Evolutionary conservation across 2,329 filamentous ascomycete genomes (phyloP).

Genomic region (Phymatotrichopsis omnivora): DNA sequence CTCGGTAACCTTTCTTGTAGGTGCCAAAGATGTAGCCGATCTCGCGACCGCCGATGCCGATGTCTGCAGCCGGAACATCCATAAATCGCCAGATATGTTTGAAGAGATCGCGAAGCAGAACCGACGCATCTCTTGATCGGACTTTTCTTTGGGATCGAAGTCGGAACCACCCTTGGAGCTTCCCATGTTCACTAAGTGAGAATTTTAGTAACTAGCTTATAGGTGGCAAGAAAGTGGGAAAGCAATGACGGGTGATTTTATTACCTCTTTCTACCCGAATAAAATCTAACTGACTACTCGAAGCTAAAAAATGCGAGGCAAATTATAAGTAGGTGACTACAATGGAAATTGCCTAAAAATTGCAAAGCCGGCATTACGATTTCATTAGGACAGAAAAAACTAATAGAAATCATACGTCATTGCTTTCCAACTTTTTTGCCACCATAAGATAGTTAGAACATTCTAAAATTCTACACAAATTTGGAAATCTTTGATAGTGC

Average conservation of each 20-base stretch:
- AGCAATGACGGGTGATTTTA: not conserved
- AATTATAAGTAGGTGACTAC: too few species aligned
- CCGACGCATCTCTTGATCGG: conserved; percentile 90
- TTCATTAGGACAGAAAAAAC: too few species aligned
- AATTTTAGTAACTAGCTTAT: conserved; percentile 2
- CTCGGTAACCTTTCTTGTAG: conserved; percentile 93
- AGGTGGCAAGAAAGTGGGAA: not conserved
- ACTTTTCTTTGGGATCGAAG: conserved; percentile 98
- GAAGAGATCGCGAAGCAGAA: conserved; percentile 90
- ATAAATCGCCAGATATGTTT: conserved; percentile 95
- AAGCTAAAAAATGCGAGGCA: too few species aligned
- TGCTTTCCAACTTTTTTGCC: too few species aligned
- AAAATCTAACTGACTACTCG: not conserved
- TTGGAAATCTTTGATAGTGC: too few species aligned
- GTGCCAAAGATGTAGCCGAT: conserved; percentile 91
- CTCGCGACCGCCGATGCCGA: conserved; percentile 84
- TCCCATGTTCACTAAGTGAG: conserved; percentile 82
- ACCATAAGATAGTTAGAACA: too few species aligned
- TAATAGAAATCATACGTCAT: too few species aligned
- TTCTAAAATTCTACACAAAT: too few species aligned
- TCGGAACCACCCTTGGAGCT: conserved; percentile 96
- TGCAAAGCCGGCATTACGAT: too few species aligned
- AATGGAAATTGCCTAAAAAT: too few species aligned
- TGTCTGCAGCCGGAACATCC: conserved; percentile 93
- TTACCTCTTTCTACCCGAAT: not conserved